A percentile compares a stretch with the other conserved stretches of the same genome.
phyloP scores from a whole-genome alignment of 108 stramenopile species.

The Halocafeteria seosinensis region DNA sequence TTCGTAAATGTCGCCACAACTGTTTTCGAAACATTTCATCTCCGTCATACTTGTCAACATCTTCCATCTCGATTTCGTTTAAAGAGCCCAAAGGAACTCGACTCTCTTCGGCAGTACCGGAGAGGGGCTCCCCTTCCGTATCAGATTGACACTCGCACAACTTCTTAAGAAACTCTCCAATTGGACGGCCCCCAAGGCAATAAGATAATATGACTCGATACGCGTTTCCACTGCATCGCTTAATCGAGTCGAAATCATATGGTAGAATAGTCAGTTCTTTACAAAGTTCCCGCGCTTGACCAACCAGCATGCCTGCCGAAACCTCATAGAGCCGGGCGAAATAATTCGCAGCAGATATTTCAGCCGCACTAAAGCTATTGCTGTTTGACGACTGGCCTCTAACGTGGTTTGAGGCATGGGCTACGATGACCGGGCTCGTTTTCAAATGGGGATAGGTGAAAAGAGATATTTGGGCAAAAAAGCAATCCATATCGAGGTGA shows the following conservation, averaged over 20 bases:
- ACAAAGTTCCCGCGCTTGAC: slow-evolving; percentile 13
- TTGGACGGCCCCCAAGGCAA: neutral
- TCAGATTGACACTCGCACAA: too few relatives aligned
- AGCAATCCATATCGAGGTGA: slow-evolving; percentile 1
- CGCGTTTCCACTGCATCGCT: slow-evolving; percentile 7
- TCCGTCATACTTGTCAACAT: too few relatives aligned
- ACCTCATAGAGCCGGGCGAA: slow-evolving; percentile 23
- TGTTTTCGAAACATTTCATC: too few relatives aligned
- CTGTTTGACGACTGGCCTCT: neutral
- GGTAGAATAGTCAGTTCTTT: slow-evolving; percentile 28
- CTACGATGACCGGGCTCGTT: neutral
- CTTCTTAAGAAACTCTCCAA: neutral
- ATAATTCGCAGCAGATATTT: slow-evolving; percentile 33
- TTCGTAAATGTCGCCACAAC: too few relatives aligned
- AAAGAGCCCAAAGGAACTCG: too few relatives aligned
- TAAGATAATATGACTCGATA: slow-evolving; percentile 17
- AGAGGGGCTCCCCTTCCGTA: too few relatives aligned
- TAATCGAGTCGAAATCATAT: slow-evolving; percentile 22
- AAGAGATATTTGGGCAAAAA: neutral
- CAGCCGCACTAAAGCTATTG: neutral
- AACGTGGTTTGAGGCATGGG: neutral
- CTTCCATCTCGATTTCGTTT: too few relatives aligned
- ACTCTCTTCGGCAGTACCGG: too few relatives aligned
- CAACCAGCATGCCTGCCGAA: slow-evolving; percentile 30
- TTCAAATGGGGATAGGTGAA: neutral